These are phyloP conservation scores for Clavispora fructus DNA, from an alignment of 805 yeast genomes.

Conservation along the genomic window DNA sequence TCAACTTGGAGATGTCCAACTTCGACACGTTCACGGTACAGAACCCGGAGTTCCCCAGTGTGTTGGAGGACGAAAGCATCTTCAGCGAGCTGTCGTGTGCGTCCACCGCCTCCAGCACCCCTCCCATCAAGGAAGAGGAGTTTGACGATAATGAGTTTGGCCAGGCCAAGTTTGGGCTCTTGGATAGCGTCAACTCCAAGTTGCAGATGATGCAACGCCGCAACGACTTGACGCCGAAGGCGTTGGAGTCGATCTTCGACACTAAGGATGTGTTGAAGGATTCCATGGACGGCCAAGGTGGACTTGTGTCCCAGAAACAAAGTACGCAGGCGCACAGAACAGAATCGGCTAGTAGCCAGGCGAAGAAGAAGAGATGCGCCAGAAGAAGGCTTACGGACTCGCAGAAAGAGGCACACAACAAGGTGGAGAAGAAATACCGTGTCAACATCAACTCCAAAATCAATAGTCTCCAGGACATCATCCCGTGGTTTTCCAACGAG, in stretches of 20 bases:
- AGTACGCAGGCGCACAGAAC: constrained; percentile 1
- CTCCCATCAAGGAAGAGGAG: constrained; percentile 5
- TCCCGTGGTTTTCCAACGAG: constrained; percentile 54
- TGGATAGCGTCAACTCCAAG: constrained; percentile 14
- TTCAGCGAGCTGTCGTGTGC: constrained; percentile 4
- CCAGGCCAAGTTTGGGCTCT: constrained; percentile 2
- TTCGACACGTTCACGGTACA: constrained; percentile 1
- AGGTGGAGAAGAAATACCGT: constrained; percentile 66
- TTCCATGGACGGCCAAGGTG: constrained; percentile 4
- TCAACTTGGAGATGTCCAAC: constrained; percentile 2
- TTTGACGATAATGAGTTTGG: background rate
- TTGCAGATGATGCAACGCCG: constrained; percentile 13
- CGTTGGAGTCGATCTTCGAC: constrained; percentile 24
- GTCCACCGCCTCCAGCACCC: constrained; percentile 8
- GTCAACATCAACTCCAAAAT: constrained; percentile 69
- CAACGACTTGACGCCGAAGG: constrained; percentile 18
- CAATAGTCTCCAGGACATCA: constrained; percentile 58
- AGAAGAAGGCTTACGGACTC: constrained; percentile 51
- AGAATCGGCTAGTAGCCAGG: background rate
- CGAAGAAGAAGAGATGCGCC: constrained; percentile 38
- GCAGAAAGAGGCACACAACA: constrained; percentile 69
- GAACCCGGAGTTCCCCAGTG: constrained; percentile 1
- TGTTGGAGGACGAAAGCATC: constrained; percentile 9
- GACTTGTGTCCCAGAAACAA: constrained; percentile 1
- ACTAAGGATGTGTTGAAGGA: constrained; percentile 24